phyloP scores from a whole-genome alignment of 202 grass and related monocot species.

The Miscanthus sacchariflorus region DNA sequence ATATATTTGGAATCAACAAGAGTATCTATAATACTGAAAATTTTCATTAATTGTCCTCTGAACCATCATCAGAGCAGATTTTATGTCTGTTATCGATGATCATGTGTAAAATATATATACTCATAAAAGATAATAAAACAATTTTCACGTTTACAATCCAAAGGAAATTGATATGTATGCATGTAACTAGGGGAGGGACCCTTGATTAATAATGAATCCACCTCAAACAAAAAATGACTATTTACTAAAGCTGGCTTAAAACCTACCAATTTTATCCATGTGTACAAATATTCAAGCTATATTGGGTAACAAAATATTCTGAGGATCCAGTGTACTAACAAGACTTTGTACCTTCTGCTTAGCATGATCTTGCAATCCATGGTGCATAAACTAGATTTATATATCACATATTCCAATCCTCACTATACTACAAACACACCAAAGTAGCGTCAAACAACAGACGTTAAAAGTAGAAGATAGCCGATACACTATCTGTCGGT shows the following conservation, averaged over 20 bases:
- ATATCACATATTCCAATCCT: not conserved
- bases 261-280: not conserved
- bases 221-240: not conserved
- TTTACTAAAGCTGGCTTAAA: not conserved
- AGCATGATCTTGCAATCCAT: not conserved
- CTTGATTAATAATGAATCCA: not conserved
- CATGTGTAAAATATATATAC: not conserved
- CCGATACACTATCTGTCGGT: not conserved
- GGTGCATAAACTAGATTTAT: not conserved
- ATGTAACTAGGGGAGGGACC: not conserved
- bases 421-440: not conserved
- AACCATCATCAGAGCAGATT: not conserved
- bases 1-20: not conserved
- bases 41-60: not conserved
- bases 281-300: not conserved
- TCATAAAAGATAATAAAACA: not conserved
- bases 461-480: not conserved
- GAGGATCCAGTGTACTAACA: not conserved
- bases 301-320: not conserved
- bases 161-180: not conserved
- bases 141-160: not conserved
- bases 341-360: not conserved
- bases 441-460: not conserved
- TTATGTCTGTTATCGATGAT: not conserved
- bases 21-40: not conserved